Evolutionary conservation across 2,329 filamentous ascomycete genomes (phyloP), one percentile per base, ranked within the genome.

Genomic region (Xylaria sp.): DNA sequence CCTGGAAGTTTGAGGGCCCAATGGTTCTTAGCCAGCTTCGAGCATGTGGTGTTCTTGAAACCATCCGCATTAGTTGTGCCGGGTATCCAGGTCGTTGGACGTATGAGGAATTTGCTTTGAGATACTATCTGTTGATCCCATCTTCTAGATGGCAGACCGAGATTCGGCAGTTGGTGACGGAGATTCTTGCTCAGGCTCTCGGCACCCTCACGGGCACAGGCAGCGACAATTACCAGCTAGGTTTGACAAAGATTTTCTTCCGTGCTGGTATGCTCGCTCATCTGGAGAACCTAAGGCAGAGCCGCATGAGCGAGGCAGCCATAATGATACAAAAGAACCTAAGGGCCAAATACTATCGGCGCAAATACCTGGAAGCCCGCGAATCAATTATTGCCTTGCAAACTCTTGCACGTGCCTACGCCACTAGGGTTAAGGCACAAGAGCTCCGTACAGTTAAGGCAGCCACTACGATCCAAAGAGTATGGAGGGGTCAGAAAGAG

Each of bases 261-360:
- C 91, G 95, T 64, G 95, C 95, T 59, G 95, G 95, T 78, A 99
- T 99, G 95, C 89, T 99, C 71, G 95, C 95, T 6, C 97, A 97
- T 81, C 82, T 99, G 53, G 95, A 99, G 79, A 97, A 97, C 70
- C 84, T 97, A 68, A 89, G 95, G 62, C 97, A 95, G 12, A 92
- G 85, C 68, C 89, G 94, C 62, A 84, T 99, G 74, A 98, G 96
- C 75, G 91, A 93, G 69, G 96, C 94, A 70, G 95, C 95, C 12
- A 92, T 96, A 71, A 91, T 99, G 88, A 99, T 99, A 60, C 95
- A 99, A 79, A 99, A 99, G 88, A 99, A 99, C 74, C 81, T 99
- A 59, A 91, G 89, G 67, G 93, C 92, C 76, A 97, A 96, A 78
- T 98, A 96, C 80, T 97, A 97, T 79, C 89, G 95, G 61, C 90